Evolutionary conservation across 2,329 filamentous ascomycete genomes (phyloP), one percentile per base, ranked within the genome.

Genomic region (Calycina marina): DNA sequence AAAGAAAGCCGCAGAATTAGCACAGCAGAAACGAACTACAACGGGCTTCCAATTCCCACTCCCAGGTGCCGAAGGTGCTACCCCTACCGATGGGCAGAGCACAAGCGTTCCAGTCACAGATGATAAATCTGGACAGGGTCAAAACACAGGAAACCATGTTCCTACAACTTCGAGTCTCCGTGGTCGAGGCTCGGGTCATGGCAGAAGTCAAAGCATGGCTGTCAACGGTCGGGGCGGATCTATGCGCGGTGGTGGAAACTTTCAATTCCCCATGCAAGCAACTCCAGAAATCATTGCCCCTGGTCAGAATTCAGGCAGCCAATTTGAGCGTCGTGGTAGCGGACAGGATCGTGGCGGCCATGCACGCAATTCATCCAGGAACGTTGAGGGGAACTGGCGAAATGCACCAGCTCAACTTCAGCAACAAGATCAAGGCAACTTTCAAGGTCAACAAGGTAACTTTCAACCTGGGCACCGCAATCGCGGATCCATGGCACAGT

Each of bases 331-430:
- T 40, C 80, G 83, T 46, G 76, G 78, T 46, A 81, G 79, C 56
- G 35, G 40, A 30, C n/a, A n/a, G n/a, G 20, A 22, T n/a, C 20
- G 20, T 9, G 38, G 48, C 41, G 78, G 83, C 35, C 90, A 98
- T 54, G 77, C 72, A 41, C 74, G 90, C 40, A 78, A 77, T 18
- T 72, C 72, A 8, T 98, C 90, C 14, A 76, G 90, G 41, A 98
- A 96, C 59, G 96, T 96, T 51, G 90, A 98, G 46, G 77, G 86
- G 49, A 98, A 98, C 59, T 98, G 90, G 90, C 81, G 90, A 49
- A 92, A 85, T 50, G 86, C 81, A 46, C 70, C 70, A 41, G 41
- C 47, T 38, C 51, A 60, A 45, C 59, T 56, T 38, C 58, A 62
- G 34, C 49, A 53, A 33, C 61, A 53, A 33, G 61, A 63, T 37